phyloP scores from a whole-genome alignment of 2,329 filamentous ascomycete species.

The Pestalotiopsis sp. region DNA sequence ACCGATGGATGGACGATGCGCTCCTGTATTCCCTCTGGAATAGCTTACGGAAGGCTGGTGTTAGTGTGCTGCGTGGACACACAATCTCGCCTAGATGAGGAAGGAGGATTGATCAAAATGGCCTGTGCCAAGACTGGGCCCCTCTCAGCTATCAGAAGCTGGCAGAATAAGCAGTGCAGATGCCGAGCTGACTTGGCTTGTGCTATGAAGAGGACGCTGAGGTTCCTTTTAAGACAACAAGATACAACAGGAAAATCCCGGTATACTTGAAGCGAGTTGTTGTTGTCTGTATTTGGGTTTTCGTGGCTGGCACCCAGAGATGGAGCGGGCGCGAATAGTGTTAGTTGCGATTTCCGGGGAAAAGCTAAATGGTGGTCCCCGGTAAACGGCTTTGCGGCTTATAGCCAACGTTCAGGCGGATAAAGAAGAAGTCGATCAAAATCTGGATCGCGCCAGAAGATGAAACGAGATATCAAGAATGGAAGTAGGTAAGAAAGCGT shows the following conservation, averaged over 20 bases:
- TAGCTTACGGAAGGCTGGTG: conserved; percentile 17
- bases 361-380: conserved; percentile 13
- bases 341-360: conserved; percentile 16
- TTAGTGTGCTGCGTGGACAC: conserved; percentile 20
- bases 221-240: not conserved
- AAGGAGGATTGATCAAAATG: conserved; percentile 28
- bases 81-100: conserved; percentile 32
- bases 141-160: conserved; percentile 19
- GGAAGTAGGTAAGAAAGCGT: not conserved
- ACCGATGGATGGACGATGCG: conserved; percentile 10
- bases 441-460: conserved; percentile 14
- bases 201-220: not conserved
- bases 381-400: conserved; percentile 17
- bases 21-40: conserved; percentile 17
- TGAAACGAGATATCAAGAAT: conserved; percentile 11
- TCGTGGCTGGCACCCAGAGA: conserved; percentile 2
- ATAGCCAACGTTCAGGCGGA: conserved; percentile 19
- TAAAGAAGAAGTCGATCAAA: conserved; percentile 21
- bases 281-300: conserved; percentile 13
- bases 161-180: not conserved
- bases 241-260: not conserved
- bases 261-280: not conserved
- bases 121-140: conserved; percentile 25
- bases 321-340: conserved; percentile 5
- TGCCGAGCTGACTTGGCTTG: not conserved